Evolutionary conservation across 129 eudicot species (phyloP).

Genomic region (Chrysanthemum seticuspe): DNA sequence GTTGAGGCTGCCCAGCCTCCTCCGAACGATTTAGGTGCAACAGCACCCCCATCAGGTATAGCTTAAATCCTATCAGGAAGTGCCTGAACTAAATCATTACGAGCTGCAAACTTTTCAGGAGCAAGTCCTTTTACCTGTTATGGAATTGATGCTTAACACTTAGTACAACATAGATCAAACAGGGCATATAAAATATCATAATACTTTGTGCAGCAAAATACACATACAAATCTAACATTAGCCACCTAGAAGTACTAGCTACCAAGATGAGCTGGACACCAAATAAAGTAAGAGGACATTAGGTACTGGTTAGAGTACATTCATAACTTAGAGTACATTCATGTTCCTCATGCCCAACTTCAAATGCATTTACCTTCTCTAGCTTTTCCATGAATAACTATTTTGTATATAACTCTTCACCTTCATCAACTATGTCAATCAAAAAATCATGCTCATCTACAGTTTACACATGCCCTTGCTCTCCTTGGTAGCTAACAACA

Average conservation of each 20-base stretch:
- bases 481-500: no score
- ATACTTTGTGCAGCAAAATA: background rate
- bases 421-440: no score
- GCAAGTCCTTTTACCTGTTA: constrained; percentile 69
- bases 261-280: no score
- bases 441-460: no score
- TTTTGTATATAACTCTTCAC: no score
- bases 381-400: no score
- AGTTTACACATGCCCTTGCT: no score
- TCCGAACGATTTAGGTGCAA: constrained; percentile 69
- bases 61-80: constrained; percentile 79
- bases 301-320: background rate
- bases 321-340: no score
- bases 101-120: constrained; percentile 75
- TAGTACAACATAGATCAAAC: constrained; percentile 20
- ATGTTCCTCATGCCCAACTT: no score
- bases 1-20: constrained; percentile 87
- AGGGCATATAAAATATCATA: background rate
- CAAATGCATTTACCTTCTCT: no score
- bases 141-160: no score
- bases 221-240: background rate
- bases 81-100: background rate
- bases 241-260: no score
- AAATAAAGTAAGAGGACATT: background rate
- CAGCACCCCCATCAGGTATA: constrained; percentile 91